Evolutionary conservation across 2,329 filamentous ascomycete species (phyloP).

Genomic region (Diaporthe amygdali): DNA sequence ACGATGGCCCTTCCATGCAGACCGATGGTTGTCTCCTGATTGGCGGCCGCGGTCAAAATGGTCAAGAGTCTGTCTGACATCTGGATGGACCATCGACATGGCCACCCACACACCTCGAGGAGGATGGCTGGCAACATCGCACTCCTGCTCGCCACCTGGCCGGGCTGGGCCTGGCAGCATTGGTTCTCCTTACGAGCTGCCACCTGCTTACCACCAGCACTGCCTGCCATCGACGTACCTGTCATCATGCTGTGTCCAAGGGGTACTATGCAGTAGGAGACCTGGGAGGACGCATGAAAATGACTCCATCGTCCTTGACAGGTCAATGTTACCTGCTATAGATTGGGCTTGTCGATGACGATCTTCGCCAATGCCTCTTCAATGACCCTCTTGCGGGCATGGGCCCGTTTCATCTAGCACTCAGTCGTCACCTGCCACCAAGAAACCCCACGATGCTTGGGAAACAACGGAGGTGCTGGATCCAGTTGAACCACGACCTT

Average conservation of each 20-base stretch:
- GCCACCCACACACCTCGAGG: neutral
- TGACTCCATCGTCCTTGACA: neutral
- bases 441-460: neutral
- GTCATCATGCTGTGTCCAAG: constrained; percentile 6
- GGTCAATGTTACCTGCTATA: neutral
- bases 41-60: constrained; percentile 2
- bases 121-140: neutral
- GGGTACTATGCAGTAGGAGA: neutral
- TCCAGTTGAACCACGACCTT: neutral
- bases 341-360: neutral
- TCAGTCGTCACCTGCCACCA: constrained; percentile 3
- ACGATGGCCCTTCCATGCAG: neutral
- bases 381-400: neutral
- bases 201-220: neutral
- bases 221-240: neutral
- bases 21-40: neutral
- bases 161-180: neutral
- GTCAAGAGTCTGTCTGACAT: constrained; percentile 7
- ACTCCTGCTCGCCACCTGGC: neutral
- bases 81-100: neutral
- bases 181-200: neutral
- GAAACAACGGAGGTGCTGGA: neutral
- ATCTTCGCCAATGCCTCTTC: constrained; percentile 15
- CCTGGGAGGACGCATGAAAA: neutral
- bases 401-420: constrained; percentile 7